Percentiles rank a stretch among this genome's conserved stretches.
Conservation (phyloP, 192 early-diverging fungal species). For the Gamsiella multidivaricata region DNA sequence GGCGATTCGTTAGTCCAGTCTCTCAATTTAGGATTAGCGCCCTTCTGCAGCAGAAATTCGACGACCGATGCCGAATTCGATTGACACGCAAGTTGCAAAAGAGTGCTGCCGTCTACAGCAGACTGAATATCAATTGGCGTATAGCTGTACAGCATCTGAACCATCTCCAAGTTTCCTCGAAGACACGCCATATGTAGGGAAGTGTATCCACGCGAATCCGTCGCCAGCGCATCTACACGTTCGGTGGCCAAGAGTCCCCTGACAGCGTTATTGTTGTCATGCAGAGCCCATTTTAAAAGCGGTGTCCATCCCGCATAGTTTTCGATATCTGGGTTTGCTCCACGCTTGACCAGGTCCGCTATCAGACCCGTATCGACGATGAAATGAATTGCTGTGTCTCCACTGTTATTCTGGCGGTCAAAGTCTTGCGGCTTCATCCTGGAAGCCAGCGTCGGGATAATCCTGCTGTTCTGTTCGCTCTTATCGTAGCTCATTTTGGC, state of each 20-base stretch:
- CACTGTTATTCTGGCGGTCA: conserved; percentile 48
- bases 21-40: conserved; percentile 44
- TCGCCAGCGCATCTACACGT: conserved; percentile 15
- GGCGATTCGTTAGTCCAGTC: conserved; percentile 50
- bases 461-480: not conserved
- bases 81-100: conserved; percentile 56
- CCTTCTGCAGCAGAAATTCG: conserved; percentile 35
- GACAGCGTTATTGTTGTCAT: conserved; percentile 41
- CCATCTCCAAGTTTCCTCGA: conserved; percentile 27
- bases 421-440: conserved; percentile 32
- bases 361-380: conserved; percentile 30
- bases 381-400: conserved; percentile 57
- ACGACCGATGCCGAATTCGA: conserved; percentile 31
- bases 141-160: conserved; percentile 8
- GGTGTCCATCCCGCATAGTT: conserved; percentile 54
- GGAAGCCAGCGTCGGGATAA: conserved; percentile 13
- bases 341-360: conserved; percentile 13
- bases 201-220: conserved; percentile 51
- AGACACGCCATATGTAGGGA: conserved; percentile 51
- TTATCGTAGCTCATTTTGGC: conserved; percentile 21
- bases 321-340: conserved; percentile 29
- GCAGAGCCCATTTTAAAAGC: conserved; percentile 45
- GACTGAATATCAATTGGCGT: conserved; percentile 37
- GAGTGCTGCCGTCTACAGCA: conserved; percentile 48
- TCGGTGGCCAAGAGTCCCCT: conserved; percentile 30